Evolutionary conservation across 2,329 filamentous ascomycete species (phyloP).

Genomic region (Paracamarosporium sp.): DNA sequence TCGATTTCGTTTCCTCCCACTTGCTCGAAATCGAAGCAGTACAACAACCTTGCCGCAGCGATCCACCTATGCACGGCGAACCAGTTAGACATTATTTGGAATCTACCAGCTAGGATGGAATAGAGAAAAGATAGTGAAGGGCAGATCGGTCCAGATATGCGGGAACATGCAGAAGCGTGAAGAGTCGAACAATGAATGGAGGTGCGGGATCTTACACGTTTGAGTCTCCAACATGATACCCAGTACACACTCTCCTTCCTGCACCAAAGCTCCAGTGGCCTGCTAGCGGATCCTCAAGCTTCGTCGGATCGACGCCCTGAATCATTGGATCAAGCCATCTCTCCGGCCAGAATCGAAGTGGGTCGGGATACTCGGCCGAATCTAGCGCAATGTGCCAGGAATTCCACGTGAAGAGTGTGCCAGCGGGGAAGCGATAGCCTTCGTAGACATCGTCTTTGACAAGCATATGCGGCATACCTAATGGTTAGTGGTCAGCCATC

Average conservation of each 20-base stretch:
- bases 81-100: not conserved
- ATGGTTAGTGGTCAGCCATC: not conserved
- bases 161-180: not conserved
- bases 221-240: constrained; percentile 25
- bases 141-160: not conserved
- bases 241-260: constrained; percentile 22
- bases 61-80: constrained; percentile 14
- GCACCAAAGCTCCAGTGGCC: constrained; percentile 37
- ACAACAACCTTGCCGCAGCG: constrained; percentile 23
- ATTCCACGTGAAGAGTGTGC: constrained; percentile 31
- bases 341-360: constrained; percentile 29
- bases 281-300: constrained; percentile 25
- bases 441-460: constrained; percentile 28
- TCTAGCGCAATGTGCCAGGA: constrained; percentile 21
- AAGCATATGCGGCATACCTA: constrained; percentile 17
- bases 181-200: not conserved
- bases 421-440: constrained; percentile 28
- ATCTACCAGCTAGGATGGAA: not conserved
- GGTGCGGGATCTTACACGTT: constrained; percentile 17
- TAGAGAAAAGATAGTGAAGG: not conserved
- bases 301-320: constrained; percentile 17
- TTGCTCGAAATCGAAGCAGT: constrained; percentile 27
- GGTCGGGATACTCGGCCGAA: constrained; percentile 20
- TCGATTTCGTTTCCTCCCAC: constrained; percentile 17
- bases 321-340: constrained; percentile 27